Percentiles rank a stretch among this genome's conserved stretches.
Evolutionary conservation across 371 early-diverging fungal genomes (phyloP).

Genomic region (Mucor plumbeus): DNA sequence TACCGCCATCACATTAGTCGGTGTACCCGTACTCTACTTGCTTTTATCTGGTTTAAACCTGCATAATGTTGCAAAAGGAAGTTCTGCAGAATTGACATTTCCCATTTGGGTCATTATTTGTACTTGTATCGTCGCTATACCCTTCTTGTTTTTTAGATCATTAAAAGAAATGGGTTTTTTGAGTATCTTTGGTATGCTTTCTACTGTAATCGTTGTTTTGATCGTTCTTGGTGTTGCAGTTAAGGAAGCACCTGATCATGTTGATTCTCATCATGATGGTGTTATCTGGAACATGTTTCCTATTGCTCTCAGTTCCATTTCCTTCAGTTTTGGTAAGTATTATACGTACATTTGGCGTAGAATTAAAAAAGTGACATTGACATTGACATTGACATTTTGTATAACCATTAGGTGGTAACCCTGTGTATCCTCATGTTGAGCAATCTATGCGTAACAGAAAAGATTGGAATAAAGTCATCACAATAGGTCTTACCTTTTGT

Average conservation of each 20-base stretch:
- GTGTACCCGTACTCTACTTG: slow-evolving; percentile 75
- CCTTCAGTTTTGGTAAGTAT: slow-evolving; percentile 58
- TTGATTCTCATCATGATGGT: slow-evolving; percentile 32
- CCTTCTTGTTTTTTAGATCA: slow-evolving; percentile 71
- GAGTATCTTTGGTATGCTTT: slow-evolving; percentile 36
- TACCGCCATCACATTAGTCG: slow-evolving; percentile 66
- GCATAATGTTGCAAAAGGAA: slow-evolving; percentile 44
- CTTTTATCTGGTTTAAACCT: slow-evolving; percentile 72
- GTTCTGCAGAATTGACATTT: slow-evolving; percentile 34
- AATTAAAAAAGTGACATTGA: neutral
- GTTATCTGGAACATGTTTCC: slow-evolving; percentile 61
- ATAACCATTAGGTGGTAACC: slow-evolving; percentile 23
- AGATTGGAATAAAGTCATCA: slow-evolving; percentile 76
- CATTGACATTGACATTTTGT: slow-evolving; percentile 12
- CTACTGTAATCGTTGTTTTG: slow-evolving; percentile 34
- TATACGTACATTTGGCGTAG: neutral
- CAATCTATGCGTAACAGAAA: slow-evolving; percentile 79
- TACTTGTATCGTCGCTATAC: slow-evolving; percentile 64
- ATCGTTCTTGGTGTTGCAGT: slow-evolving; percentile 35
- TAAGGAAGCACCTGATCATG: slow-evolving; percentile 24
- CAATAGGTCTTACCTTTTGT: slow-evolving; percentile 70
- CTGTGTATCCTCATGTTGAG: slow-evolving; percentile 69
- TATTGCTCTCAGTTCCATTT: slow-evolving; percentile 63
- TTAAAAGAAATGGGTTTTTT: slow-evolving; percentile 77
- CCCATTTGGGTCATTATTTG: slow-evolving; percentile 71